phyloP scores from a whole-genome alignment of 768 basidiomycete genomes.

The Agrocybe praecox region DNA sequence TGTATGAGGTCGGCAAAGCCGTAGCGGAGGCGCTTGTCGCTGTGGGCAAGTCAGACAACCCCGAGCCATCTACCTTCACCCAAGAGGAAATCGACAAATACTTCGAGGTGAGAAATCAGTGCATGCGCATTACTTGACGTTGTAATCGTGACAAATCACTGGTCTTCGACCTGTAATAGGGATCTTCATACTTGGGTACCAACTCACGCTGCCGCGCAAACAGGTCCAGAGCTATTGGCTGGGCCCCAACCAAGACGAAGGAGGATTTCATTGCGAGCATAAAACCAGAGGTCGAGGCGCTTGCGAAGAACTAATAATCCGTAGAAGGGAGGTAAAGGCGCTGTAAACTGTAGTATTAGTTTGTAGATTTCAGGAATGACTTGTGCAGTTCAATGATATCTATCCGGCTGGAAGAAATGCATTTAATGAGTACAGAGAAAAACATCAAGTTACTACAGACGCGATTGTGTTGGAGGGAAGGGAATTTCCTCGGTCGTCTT shows the following conservation, averaged over 20 bases:
- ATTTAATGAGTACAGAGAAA: slow-evolving; percentile 8
- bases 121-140: no score
- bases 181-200: slow-evolving; percentile 16
- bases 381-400: slow-evolving; percentile 1
- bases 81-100: slow-evolving; percentile 48
- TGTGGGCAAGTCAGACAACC: slow-evolving; percentile 35
- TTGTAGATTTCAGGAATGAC: background rate
- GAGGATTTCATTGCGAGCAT: slow-evolving; percentile 25
- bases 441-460: slow-evolving; percentile 30
- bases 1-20: slow-evolving; percentile 41
- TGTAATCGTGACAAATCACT: background rate
- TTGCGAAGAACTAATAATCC: background rate
- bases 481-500: slow-evolving; percentile 37
- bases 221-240: slow-evolving; percentile 26
- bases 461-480: slow-evolving; percentile 41
- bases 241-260: slow-evolving; percentile 25
- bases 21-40: slow-evolving; percentile 41
- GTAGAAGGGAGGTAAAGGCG: background rate
- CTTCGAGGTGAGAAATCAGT: slow-evolving; percentile 23
- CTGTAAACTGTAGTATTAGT: background rate
- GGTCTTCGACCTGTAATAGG: background rate
- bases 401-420: background rate
- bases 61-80: slow-evolving; percentile 48
- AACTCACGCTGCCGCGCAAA: slow-evolving; percentile 23
- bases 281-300: slow-evolving; percentile 19